Base-by-base conservation (phyloP, 2,329 filamentous ascomycete genomes). In the Cladophialophora yegresii region DNA sequence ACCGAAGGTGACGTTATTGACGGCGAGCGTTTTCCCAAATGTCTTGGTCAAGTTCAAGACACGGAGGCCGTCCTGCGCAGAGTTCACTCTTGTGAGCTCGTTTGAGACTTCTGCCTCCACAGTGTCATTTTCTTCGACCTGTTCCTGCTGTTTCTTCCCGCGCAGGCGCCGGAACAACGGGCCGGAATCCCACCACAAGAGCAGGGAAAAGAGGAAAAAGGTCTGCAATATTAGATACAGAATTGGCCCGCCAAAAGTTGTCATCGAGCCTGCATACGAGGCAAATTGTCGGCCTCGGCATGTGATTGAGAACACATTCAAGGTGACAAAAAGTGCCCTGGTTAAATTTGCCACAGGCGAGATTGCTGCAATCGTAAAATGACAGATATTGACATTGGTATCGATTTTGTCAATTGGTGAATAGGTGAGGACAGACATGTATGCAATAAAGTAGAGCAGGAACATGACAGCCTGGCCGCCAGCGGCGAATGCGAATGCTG, bases 1-100 rank as follows among this genome's bases (percentile, higher is more conserved):
- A 20, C 89, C 89, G 72, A 97, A 96, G 0, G 89, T 91, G 49
- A 96, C 85, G 71, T 96, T 90, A 71, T 96, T 88, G n/a, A 97
- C 92, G 2, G 91, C 93, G 0, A 87, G 86, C 70, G 89, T 88
- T 66, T 83, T 83, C 13, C 87, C 85, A 70, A 96, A 97, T 0
- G 84, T 82, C 76, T 96, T 97, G 33, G 88, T 91, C 1, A 96
- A 79, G 74, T 96, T 86, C 50, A 90, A 77, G 4, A 96, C 90
- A n/a, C 88, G 86, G 16, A 97, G 84, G 16, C 90, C 90, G 69
- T 92, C 88, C 26, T 80, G 71, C 7, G 82, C 82, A 58, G 80
- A 82, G 23, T 84, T 85, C 28, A 91, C 84, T 49, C 89, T 84
- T 3, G 78, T 76, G 4, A 88, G 79, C 74, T 95, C 90, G 30